Base-by-base conservation (phyloP, 1,139 yeast species). In the Wickerhamiella pararugosa region DNA sequence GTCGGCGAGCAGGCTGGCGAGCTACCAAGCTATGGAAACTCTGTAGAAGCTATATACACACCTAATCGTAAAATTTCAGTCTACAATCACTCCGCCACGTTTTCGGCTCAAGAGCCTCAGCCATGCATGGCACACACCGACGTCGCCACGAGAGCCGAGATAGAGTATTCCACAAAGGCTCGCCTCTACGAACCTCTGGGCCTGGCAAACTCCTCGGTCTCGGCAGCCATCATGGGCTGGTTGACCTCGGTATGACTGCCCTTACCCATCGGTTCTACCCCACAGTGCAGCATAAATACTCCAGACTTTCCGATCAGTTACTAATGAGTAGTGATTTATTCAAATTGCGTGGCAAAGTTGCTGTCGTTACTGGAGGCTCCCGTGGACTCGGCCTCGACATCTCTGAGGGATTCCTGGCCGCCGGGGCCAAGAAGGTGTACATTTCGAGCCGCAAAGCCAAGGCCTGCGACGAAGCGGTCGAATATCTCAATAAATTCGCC, bases 311-410 rank as follows among this genome's bases (percentile, higher is more conserved):
- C 21, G 21, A 15, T 15, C 21, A 15, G 21, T 15, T 15, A 15
- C 21, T 15, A 15, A 15, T 15, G 21, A 15, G 21, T 15, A 15
- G 3, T 15, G 21, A 33, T 33, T 43, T 54, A 10, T 59, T 60
- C 47, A 37, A 48, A 44, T 77, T 76, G 31, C 62, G 73, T 43
- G 83, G 79, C 30, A 79, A 79, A 58, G 68, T 70, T 6, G 87
- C 83, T 1, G 73, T 76, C 9, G 68, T 80, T 49, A 80, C 90
- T n/a, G 92, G 90, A 11, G 86, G 87, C 34, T 73, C 84, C 36
- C 66, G 90, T 51, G 90, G 90, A 0, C 71, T 79, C 42, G 90
- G 90, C 0, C 69, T 75, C 45, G 61, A 74, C 54, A 74, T 79
- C 62, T 83, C 83, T 15, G 83, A 77, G 55, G 75, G 74, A 2